These are phyloP conservation scores for Eugenia klotzschiana DNA, from an alignment of 441 rosid genomes.

Conservation along the genomic window DNA sequence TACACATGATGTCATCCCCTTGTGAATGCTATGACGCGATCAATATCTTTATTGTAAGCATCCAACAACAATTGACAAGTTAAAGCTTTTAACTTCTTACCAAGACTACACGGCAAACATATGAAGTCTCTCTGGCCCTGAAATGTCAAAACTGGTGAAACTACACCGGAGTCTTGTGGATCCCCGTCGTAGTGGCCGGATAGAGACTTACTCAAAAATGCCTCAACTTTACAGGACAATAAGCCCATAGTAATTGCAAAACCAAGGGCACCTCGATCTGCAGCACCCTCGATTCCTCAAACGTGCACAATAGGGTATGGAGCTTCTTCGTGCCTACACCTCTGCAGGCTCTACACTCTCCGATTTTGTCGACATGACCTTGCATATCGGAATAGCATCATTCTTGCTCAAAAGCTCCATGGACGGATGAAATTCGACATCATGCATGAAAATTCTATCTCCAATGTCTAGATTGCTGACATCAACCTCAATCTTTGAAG, in stretches of 20 bases:
- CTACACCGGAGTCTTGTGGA: neutral
- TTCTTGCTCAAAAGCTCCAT: slow-evolving; percentile 68
- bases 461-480: slow-evolving; percentile 66
- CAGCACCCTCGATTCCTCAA: neutral
- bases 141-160: neutral
- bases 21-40: neutral
- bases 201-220: neutral
- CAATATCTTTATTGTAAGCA: neutral
- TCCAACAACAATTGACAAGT: neutral
- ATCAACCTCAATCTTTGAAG: slow-evolving; percentile 75
- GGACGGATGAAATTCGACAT: slow-evolving; percentile 51
- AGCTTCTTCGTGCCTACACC: slow-evolving; percentile 6
- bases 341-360: slow-evolving; percentile 18
- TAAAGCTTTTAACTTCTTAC: neutral
- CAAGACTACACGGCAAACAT: neutral
- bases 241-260: neutral
- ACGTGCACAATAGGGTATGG: neutral
- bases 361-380: slow-evolving; percentile 32
- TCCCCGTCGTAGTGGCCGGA: neutral
- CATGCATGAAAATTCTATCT: slow-evolving; percentile 48
- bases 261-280: neutral
- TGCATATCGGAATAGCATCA: slow-evolving; percentile 57
- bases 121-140: neutral
- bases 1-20: neutral
- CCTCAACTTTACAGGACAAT: neutral